Percentiles rank a stretch among this genome's conserved stretches.
These are phyloP conservation scores for Paracoccidioides lutzii DNA, from an alignment of 2,329 filamentous ascomycete genomes.

Conservation along the genomic window DNA sequence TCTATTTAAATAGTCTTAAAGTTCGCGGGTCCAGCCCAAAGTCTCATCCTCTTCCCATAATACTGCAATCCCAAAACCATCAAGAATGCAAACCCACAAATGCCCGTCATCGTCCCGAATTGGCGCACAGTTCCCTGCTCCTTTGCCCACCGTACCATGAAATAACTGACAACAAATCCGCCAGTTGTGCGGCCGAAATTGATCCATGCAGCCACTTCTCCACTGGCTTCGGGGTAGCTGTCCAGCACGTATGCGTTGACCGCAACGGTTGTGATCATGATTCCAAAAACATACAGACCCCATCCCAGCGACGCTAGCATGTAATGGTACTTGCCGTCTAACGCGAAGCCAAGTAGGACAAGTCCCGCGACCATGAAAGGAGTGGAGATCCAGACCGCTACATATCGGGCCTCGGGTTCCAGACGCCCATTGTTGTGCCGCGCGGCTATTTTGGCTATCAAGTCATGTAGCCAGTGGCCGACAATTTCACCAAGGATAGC, in stretches of 20 bases:
- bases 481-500: conserved; percentile 41
- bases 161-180: conserved; percentile 42
- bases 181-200: conserved; percentile 39
- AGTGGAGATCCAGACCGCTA: conserved; percentile 35
- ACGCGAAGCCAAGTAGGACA: conserved; percentile 40
- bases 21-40: conserved; percentile 23
- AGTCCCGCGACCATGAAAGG: conserved; percentile 40
- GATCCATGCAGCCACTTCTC: conserved; percentile 42
- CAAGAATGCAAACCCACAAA: conserved; percentile 26
- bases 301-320: conserved; percentile 39
- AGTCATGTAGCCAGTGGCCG: conserved; percentile 46
- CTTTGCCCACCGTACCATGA: conserved; percentile 40
- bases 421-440: conserved; percentile 39
- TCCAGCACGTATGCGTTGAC: conserved; percentile 43
- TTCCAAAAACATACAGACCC: conserved; percentile 44
- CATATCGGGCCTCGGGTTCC: conserved; percentile 44
- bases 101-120: conserved; percentile 37
- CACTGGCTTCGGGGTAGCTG: conserved; percentile 43
- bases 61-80: conserved; percentile 25
- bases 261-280: conserved; percentile 43
- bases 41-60: conserved; percentile 28
- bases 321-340: conserved; percentile 40
- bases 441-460: conserved; percentile 35
- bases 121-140: conserved; percentile 32
- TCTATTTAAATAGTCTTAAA: conserved; percentile 17